A percentile compares a stretch with the other conserved stretches of the same genome.
phyloP scores from a whole-genome alignment of 2,329 filamentous ascomycete genomes.

The Diaporthe australafricana region DNA sequence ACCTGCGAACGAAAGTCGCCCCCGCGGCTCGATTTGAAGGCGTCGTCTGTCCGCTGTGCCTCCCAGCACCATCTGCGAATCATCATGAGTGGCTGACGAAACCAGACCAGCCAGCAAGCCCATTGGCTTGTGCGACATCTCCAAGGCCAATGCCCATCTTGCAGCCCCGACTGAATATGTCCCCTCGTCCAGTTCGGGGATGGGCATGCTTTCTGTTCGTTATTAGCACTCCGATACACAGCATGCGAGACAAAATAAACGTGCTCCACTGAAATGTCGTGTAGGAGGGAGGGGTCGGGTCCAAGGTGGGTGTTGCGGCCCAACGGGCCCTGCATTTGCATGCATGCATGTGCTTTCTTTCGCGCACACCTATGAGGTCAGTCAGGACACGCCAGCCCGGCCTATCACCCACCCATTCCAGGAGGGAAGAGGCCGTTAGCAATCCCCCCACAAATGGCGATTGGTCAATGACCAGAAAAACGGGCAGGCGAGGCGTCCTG shows the following conservation, averaged over 20 bases:
- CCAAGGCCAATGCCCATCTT: not conserved
- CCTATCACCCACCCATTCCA: no score
- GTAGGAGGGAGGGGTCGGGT: not conserved
- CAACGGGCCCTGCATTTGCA: not conserved
- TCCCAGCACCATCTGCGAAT: not conserved
- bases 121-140: not conserved
- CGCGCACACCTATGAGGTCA: no score
- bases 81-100: not conserved
- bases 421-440: no score
- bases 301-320: conserved; percentile 17
- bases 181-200: not conserved
- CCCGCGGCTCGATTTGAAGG: not conserved
- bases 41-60: not conserved
- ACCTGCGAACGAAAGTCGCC: conserved; percentile 18
- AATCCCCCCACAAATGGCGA: no score
- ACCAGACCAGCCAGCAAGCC: not conserved
- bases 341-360: no score
- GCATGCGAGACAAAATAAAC: not conserved
- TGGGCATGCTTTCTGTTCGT: not conserved
- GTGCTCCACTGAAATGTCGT: not conserved
- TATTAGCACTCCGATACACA: not conserved
- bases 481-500: not conserved
- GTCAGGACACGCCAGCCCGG: no score
- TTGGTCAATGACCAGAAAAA: not conserved
- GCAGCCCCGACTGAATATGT: not conserved